These are phyloP conservation scores for bread wheat (Triticum aestivum) DNA, from an alignment of 176 grass and related monocot species.

Conservation along the genomic window DNA sequence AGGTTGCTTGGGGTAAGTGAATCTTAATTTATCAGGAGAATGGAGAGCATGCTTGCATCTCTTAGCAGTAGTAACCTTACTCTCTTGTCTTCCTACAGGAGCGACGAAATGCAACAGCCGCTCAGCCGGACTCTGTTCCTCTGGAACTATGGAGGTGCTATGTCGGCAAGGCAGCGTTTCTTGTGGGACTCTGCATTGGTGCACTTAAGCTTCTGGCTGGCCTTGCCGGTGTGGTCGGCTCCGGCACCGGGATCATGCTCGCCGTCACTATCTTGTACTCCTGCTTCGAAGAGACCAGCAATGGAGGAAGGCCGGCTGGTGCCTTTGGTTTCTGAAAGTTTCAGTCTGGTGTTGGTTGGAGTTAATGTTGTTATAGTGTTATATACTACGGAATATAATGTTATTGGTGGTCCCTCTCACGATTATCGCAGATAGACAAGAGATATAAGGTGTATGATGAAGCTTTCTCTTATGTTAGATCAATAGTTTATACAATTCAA, in stretches of 20 bases:
- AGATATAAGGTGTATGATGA: too few relatives aligned
- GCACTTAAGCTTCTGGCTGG: neutral
- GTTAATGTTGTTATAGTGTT: too few relatives aligned
- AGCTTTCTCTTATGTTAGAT: too few relatives aligned
- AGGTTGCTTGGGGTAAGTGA: slow-evolving; percentile 12
- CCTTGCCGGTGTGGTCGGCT: neutral
- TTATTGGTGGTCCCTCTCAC: too few relatives aligned
- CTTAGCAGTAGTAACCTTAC: neutral
- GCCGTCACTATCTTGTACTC: neutral
- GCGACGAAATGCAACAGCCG: neutral
- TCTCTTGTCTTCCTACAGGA: neutral
- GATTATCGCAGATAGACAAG: too few relatives aligned
- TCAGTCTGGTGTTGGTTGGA: too few relatives aligned
- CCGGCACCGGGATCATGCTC: neutral
- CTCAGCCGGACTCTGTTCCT: neutral
- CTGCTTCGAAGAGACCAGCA: neutral
- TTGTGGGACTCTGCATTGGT: neutral
- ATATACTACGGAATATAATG: too few relatives aligned
- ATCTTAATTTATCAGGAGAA: neutral
- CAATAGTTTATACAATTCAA: too few relatives aligned
- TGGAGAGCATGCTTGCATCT: neutral
- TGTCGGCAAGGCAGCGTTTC: neutral
- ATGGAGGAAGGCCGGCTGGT: neutral
- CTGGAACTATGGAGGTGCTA: neutral
- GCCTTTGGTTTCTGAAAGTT: neutral